Conservation (phyloP, 768 basidiomycete genomes). For the Xerocomellus amylosporus region DNA sequence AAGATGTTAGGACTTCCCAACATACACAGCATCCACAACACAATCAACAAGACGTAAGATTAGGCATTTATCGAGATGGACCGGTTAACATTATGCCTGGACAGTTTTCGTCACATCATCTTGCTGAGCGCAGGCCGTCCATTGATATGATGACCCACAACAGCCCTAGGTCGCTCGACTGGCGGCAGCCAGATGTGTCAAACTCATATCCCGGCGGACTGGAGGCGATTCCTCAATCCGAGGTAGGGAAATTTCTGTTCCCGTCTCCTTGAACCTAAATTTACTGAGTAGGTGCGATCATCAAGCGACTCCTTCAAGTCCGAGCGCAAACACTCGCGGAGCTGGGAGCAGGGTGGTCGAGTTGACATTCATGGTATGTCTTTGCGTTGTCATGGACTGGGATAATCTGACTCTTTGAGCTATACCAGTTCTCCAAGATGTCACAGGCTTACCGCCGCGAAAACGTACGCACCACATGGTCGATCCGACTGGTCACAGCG, state of each 20-base stretch:
- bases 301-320: conserved; percentile 39
- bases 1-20: conserved; percentile 31
- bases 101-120: conserved; percentile 34
- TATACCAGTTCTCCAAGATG: conserved; percentile 40
- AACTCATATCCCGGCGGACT: conserved; percentile 28
- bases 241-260: conserved; percentile 24
- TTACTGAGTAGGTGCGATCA: conserved; percentile 36
- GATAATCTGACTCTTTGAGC: conserved; percentile 9
- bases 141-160: conserved; percentile 35
- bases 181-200: conserved; percentile 34
- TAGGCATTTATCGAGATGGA: conserved; percentile 10
- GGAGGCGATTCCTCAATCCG: conserved; percentile 34
- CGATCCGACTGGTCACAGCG: conserved; percentile 48
- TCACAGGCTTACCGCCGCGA: conserved; percentile 51
- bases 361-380: conserved; percentile 33
- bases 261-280: conserved; percentile 25
- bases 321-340: conserved; percentile 58
- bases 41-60: conserved; percentile 35
- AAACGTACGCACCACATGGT: conserved; percentile 69
- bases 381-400: conserved; percentile 9
- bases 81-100: conserved; percentile 21
- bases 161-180: conserved; percentile 33
- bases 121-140: conserved; percentile 32
- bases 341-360: conserved; percentile 53
- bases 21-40: conserved; percentile 29